phyloP scores from a whole-genome alignment of 805 yeast genomes.

The Ogataea salicorniae region DNA sequence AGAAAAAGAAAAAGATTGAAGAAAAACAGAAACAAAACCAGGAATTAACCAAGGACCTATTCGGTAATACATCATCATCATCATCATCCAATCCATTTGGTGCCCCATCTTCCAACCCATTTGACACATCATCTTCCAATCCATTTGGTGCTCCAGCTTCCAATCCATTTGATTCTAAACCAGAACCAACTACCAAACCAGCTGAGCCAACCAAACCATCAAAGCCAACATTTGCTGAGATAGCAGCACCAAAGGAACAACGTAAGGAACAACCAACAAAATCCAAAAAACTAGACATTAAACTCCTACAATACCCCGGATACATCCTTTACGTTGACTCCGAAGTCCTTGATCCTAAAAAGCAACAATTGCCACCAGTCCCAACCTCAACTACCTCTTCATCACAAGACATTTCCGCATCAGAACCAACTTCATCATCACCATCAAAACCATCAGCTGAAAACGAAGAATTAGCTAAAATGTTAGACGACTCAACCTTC shows the following conservation, averaged over 20 bases:
- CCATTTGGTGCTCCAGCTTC: conserved; percentile 17
- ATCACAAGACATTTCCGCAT: conserved; percentile 1
- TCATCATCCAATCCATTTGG: conserved; percentile 25
- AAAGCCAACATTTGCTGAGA: conserved; percentile 18
- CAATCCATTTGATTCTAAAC: conserved; percentile 12
- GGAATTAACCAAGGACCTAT: conserved; percentile 32
- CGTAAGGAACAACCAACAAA: conserved; percentile 11
- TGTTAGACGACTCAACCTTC: conserved; percentile 72
- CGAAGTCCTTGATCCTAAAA: conserved; percentile 54
- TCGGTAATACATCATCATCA: conserved; percentile 6
- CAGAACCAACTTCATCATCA: conserved; percentile 5
- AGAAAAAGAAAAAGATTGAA: conserved; percentile 38
- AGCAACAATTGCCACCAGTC: conserved; percentile 35
- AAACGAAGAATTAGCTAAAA: conserved; percentile 43
- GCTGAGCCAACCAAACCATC: not conserved
- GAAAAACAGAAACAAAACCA: conserved; percentile 37
- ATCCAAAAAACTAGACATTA: conserved; percentile 6
- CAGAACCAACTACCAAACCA: not conserved
- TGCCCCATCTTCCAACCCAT: conserved; percentile 24
- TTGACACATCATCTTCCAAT: conserved; percentile 8
- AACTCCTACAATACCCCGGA: conserved; percentile 56
- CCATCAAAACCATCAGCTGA: conserved; percentile 22
- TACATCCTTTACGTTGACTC: conserved; percentile 65
- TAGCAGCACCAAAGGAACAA: conserved; percentile 18
- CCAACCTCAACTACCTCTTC: conserved; percentile 35